Evolutionary conservation across 75 land plant genomes (phyloP), one percentile per base, ranked within the genome.

Genomic region (Picea glauca): DNA sequence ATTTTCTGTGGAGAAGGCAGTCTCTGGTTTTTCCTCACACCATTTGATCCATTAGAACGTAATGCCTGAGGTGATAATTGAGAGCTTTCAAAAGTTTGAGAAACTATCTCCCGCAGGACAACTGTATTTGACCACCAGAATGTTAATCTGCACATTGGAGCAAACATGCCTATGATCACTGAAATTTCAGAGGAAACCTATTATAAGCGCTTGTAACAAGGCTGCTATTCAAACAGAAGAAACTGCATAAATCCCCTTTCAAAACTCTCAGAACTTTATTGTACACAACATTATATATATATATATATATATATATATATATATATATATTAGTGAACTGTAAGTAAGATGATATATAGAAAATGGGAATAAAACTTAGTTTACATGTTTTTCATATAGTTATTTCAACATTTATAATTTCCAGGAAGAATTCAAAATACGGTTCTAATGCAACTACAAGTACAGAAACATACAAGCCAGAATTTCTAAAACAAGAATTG

Each of bases 101-200:
- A 89, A 26, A 94, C 75, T 7, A 89, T 90, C 80, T 92, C 98
- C 78, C 99, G 87, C 60, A 96, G 75, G 33, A 91, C 91, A 75
- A 89, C 84, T n/a, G 84, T 87, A 81, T 96, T 96, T 43, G 99
- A 94, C 88, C 93, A 89, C 99, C 99, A 96, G 79, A 90, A 96
- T 5, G 93, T 94, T 79, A 96, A 92, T 88, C 99, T 96, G 78
- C n/a, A 77, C 73, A 70, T 70, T 43, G 11, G 9, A 70, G 73
- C 43, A 43, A 70, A 70, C 54, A 20, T 9, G 6, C 40, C 2
- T 38, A 18, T 3, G 26, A 38, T 38, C 38, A 70, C 50, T 2
- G 17, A 70, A 40, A 70, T 8, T 18, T 66, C 9, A 38, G 13
- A 43, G 9, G 3, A 3, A 40, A 70, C 7, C 23, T 3, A 70